Evolutionary conservation across 192 early-diverging fungal species (phyloP).

Genomic region (Pilobolus umbonatus): DNA sequence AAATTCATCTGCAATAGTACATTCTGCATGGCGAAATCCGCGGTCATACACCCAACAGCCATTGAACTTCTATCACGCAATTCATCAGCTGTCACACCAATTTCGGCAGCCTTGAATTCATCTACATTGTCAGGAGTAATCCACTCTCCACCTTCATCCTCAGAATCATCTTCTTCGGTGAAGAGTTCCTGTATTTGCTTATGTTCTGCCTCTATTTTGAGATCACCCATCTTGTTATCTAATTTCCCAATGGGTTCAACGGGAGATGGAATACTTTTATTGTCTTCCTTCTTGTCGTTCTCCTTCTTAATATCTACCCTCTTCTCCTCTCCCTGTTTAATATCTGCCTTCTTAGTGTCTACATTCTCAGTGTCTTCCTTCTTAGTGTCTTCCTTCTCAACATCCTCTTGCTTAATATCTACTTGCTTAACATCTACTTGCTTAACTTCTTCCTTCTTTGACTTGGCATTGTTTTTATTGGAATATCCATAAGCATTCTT

Average conservation of each 20-base stretch:
- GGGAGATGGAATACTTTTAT: not conserved
- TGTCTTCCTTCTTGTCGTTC: conserved; percentile 16
- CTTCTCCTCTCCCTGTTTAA: no score
- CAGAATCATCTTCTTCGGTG: conserved; percentile 27
- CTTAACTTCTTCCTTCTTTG: conserved; percentile 25
- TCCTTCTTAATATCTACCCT: no score
- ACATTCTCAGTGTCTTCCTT: not conserved
- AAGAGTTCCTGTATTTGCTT: not conserved
- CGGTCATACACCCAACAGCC: conserved; percentile 84
- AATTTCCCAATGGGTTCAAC: not conserved
- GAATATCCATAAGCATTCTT: not conserved
- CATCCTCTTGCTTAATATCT: conserved; percentile 19
- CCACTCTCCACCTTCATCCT: conserved; percentile 78
- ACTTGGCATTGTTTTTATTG: not conserved
- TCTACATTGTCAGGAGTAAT: conserved; percentile 89
- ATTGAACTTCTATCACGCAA: conserved; percentile 34
- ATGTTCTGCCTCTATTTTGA: not conserved
- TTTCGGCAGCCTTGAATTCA: conserved; percentile 55
- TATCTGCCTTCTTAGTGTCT: not conserved
- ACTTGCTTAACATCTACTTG: conserved; percentile 23
- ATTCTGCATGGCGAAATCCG: conserved; percentile 97
- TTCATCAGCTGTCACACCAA: conserved; percentile 45
- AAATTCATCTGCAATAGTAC: conserved; percentile 91
- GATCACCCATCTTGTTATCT: not conserved
- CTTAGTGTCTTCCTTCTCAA: not conserved